phyloP scores from a whole-genome alignment of 768 basidiomycete species.

The Termitomyces sp. region DNA sequence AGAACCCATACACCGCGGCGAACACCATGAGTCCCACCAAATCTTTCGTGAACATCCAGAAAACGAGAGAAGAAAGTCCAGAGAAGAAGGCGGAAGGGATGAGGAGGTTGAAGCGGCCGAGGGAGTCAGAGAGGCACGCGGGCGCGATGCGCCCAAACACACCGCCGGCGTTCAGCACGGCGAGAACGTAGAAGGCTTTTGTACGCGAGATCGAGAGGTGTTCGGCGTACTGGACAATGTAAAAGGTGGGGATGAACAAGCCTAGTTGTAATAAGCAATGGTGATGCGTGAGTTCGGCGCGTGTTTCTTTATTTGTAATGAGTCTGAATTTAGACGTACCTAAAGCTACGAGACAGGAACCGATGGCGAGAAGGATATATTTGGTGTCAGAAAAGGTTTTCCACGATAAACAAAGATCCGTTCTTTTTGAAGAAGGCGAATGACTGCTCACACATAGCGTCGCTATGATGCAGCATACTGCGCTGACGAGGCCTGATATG shows the following conservation, averaged over 20 bases:
- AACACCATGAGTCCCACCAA: conserved; percentile 42
- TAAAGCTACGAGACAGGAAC: conserved; percentile 54
- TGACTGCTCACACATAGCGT: conserved; percentile 39
- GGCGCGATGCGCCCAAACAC: conserved; percentile 61
- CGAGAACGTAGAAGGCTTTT: conserved; percentile 49
- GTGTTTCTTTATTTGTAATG: not conserved
- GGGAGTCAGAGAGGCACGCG: conserved; percentile 54
- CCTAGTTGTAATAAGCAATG: conserved; percentile 30
- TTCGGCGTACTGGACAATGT: conserved; percentile 55
- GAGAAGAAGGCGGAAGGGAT: conserved; percentile 56
- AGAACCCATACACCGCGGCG: conserved; percentile 54
- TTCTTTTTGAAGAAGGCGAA: conserved; percentile 21
- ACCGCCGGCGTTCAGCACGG: conserved; percentile 65
- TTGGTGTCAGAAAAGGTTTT: conserved; percentile 39
- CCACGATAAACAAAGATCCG: conserved; percentile 19
- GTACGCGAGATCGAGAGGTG: conserved; percentile 31
- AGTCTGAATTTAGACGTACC: conserved; percentile 32
- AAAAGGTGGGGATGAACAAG: conserved; percentile 68
- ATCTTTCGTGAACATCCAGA: conserved; percentile 48
- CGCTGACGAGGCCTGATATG: conserved; percentile 46
- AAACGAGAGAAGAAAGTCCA: conserved; percentile 49
- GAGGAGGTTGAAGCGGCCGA: conserved; percentile 66
- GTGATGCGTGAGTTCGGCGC: not conserved
- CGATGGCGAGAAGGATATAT: conserved; percentile 48
- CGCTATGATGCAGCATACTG: conserved; percentile 39